These are phyloP conservation scores for Komagataella phaffii DNA, from an alignment of 805 yeast genomes.

Conservation along the genomic window DNA sequence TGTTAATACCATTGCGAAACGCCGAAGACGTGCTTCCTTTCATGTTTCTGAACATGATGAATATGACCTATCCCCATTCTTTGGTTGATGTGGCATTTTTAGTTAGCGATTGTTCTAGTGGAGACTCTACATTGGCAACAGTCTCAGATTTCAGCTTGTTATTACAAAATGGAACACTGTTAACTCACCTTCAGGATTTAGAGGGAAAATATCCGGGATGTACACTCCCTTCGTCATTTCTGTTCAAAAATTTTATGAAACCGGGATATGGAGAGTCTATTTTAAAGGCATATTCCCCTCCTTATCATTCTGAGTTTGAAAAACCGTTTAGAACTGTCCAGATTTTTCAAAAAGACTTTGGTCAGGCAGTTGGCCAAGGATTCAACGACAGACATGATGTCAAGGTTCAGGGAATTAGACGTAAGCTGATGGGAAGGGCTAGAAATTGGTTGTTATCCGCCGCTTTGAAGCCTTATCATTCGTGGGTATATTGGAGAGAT, in stretches of 20 bases:
- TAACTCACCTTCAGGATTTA: constrained; percentile 29
- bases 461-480: constrained; percentile 70
- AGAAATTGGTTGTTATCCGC: constrained; percentile 71
- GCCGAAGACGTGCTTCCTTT: constrained; percentile 68
- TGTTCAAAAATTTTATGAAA: constrained; percentile 63
- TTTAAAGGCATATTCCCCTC: constrained; percentile 45
- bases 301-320: constrained; percentile 48
- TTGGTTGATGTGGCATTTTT: constrained; percentile 70
- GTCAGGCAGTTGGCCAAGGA: constrained; percentile 77
- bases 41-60: constrained; percentile 79
- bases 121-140: constrained; percentile 52
- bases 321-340: constrained; percentile 69
- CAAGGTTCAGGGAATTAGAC: constrained; percentile 71
- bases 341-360: constrained; percentile 71
- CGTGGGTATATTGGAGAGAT: constrained; percentile 90
- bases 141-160: constrained; percentile 52
- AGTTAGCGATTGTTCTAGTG: constrained; percentile 65
- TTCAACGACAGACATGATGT: constrained; percentile 76
- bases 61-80: constrained; percentile 71
- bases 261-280: constrained; percentile 40
- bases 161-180: constrained; percentile 58
- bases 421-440: constrained; percentile 80
- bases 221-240: constrained; percentile 27
- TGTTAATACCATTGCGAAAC: constrained; percentile 67
- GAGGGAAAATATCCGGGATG: constrained; percentile 20